Evolutionary conservation across 495 filamentous ascomycete species (phyloP).

Genomic region (Hypomontagnella monticulosa): DNA sequence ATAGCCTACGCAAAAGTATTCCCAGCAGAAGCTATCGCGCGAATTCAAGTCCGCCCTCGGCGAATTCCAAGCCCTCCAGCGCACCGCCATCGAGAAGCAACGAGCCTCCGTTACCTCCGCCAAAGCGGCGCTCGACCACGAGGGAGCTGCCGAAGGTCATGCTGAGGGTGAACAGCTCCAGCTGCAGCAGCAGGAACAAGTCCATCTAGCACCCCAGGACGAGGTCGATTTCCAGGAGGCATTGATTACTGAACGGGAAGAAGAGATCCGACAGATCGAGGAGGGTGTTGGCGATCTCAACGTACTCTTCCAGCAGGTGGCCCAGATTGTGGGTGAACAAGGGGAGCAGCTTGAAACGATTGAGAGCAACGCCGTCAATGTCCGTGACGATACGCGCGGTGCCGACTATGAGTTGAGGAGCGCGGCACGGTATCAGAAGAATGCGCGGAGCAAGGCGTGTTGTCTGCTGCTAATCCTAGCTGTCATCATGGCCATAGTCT

Average conservation of each 20-base stretch:
- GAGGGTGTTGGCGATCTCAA: slow-evolving; percentile 94
- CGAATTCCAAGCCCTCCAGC: slow-evolving; percentile 91
- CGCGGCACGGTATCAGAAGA: slow-evolving; percentile 91
- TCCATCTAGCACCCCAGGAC: slow-evolving; percentile 86
- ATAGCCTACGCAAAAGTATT: slow-evolving; percentile 88
- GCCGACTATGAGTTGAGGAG: slow-evolving; percentile 84
- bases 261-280: slow-evolving; percentile 96
- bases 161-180: slow-evolving; percentile 62
- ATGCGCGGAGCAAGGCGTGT: slow-evolving; percentile 89
- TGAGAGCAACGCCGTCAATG: slow-evolving; percentile 82
- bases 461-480: slow-evolving; percentile 91
- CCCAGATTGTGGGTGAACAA: slow-evolving; percentile 94
- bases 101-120: slow-evolving; percentile 84
- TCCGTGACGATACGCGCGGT: slow-evolving; percentile 79
- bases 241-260: slow-evolving; percentile 92
- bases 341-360: slow-evolving; percentile 91
- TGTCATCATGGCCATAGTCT: slow-evolving; percentile 85
- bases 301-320: slow-evolving; percentile 95
- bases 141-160: slow-evolving; percentile 47
- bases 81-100: slow-evolving; percentile 89
- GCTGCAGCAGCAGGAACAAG: slow-evolving; percentile 78
- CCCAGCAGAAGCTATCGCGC: slow-evolving; percentile 90
- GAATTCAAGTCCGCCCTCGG: slow-evolving; percentile 87
- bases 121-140: slow-evolving; percentile 74
- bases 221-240: slow-evolving; percentile 98